Conservation (phyloP, 73 alveolate species). For the Tetrahymena borealis region DNA sequence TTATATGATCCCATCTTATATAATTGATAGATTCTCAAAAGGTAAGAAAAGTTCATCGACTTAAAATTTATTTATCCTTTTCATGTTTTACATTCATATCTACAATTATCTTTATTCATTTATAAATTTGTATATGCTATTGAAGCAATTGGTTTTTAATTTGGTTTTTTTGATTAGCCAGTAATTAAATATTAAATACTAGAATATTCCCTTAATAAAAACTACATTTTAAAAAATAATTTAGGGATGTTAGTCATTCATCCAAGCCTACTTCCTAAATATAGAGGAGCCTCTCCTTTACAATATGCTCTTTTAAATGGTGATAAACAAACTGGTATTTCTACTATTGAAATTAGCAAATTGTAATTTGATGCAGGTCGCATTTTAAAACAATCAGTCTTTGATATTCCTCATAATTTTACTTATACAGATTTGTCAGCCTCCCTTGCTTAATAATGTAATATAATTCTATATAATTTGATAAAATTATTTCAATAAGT, state of each 20-base stretch:
- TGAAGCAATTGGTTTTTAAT: no score
- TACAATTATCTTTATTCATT: no score
- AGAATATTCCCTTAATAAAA: background rate
- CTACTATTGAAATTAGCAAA: constrained; percentile 59
- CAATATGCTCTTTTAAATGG: constrained; percentile 55
- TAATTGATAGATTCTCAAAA: constrained; percentile 9
- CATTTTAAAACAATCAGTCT: constrained; percentile 23
- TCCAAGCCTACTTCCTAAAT: constrained; percentile 76
- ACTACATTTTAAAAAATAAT: background rate
- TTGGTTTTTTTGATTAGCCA: no score
- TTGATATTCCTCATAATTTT: background rate
- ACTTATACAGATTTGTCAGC: background rate
- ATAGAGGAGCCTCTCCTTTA: constrained; percentile 83
- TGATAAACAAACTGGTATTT: constrained; percentile 69
- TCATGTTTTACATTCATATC: no score
- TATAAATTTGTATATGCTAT: no score
- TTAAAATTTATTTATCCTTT: background rate
- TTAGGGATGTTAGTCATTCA: constrained; percentile 52
- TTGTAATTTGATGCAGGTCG: constrained; percentile 74
- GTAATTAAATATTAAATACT: no score
- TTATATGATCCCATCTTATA: constrained; percentile 19
- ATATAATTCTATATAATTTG: background rate
- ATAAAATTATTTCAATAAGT: no score
- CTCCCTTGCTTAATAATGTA: background rate
- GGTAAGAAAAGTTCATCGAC: background rate